Evolutionary conservation across 352 stramenopile genomes (phyloP), one percentile per base, ranked within the genome.

Genomic region (Sclerospora graminicola): DNA sequence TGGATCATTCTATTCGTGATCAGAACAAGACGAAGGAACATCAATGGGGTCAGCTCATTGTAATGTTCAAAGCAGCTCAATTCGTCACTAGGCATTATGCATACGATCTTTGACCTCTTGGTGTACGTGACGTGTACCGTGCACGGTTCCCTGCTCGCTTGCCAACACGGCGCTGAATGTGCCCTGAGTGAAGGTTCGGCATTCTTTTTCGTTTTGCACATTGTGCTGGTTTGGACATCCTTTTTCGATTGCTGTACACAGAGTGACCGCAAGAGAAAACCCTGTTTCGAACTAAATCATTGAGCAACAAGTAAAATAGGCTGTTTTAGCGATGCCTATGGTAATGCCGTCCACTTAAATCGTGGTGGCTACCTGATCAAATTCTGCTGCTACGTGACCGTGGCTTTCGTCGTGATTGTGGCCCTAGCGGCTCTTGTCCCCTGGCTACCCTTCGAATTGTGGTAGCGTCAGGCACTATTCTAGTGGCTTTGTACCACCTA

Each of bases 1-100:
- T 96, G 85, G 85, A 68, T 94, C 31, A 78, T 94, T 14, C 52
- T 95, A 6, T 95, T 95, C 38, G 16, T 95, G 19, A 69, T 94
- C 40, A 91, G 93, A 81, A 96, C 69, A 95, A 95, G 51, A 89
- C 77, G 21, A 88, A 95, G 55, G 85, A 96, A 54, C 87, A 93
- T 45, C 84, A 94, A 47, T 57, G 95, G n/a, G 93, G 82, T 43
- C 69, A 96, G 45, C 95, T 96, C 29, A 95, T 96, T 37, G 76
- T 95, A 13, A 76, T 79, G 11, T 95, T 96, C 60, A 89, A 95
- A 35, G 73, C 71, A 13, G 81, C 82, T 5, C 84, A 94, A 51
- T 96, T 26, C 21, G 6, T 96, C 45, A 81, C 66, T 94, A 18
- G 85, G 85, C 0, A 60, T 93, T 13, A 53, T 88, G 43, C 67